phyloP scores from a whole-genome alignment of 2,329 filamentous ascomycete species.

The Ceratocystis colombiana region DNA sequence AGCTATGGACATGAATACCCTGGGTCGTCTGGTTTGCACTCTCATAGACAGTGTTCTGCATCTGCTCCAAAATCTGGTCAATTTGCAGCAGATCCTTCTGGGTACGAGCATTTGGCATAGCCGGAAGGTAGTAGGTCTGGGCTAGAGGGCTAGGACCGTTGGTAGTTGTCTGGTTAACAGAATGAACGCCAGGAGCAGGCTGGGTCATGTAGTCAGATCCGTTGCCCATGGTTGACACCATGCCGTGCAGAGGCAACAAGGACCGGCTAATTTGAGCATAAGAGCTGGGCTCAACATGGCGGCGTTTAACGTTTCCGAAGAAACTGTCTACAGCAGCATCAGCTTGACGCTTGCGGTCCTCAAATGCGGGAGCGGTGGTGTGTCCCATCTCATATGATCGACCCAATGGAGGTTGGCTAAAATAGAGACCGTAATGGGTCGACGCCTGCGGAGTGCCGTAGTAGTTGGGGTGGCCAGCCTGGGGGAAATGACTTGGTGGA shows the following conservation, averaged over 20 bases:
- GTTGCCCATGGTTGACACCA: conserved; percentile 52
- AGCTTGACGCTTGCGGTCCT: conserved; percentile 71
- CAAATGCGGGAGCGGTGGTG: conserved; percentile 39
- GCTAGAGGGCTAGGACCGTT: conserved; percentile 47
- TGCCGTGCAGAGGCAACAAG: conserved; percentile 67
- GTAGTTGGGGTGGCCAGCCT: conserved; percentile 41
- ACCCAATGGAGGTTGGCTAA: conserved; percentile 54
- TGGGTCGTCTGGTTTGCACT: conserved; percentile 73
- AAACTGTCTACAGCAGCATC: conserved; percentile 80
- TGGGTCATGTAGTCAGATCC: conserved; percentile 47
- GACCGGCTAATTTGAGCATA: conserved; percentile 87
- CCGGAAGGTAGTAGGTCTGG: conserved; percentile 70
- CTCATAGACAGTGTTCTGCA: conserved; percentile 93
- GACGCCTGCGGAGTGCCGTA: conserved; percentile 50
- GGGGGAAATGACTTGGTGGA: conserved; percentile 48
- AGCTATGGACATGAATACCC: conserved; percentile 65
- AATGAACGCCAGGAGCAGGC: conserved; percentile 35
- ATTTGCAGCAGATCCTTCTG: conserved; percentile 91
- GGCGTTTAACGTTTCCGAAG: conserved; percentile 84
- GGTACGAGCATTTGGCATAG: conserved; percentile 77
- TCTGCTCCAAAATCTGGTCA: conserved; percentile 88
- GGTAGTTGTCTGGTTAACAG: conserved; percentile 47
- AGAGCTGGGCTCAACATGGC: conserved; percentile 77
- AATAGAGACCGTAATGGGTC: conserved; percentile 65
- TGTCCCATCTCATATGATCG: conserved; percentile 25